Conservation (phyloP, 306 rosid species). For the Lupinus albus region DNA sequence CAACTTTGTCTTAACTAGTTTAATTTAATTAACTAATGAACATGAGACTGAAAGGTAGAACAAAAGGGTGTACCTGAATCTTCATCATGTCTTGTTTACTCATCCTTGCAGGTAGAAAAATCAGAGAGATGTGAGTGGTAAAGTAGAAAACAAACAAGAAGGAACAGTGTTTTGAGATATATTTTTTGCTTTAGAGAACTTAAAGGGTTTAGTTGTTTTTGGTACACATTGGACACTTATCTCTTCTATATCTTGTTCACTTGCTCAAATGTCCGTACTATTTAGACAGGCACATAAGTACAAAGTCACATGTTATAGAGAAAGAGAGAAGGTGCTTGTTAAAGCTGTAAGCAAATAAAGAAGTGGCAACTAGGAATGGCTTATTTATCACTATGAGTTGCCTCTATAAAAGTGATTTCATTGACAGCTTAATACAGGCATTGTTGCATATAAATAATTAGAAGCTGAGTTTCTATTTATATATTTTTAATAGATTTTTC, state of each 20-base stretch:
- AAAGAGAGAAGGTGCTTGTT: constrained; percentile 33
- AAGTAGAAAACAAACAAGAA: constrained; percentile 18
- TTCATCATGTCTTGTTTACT: constrained; percentile 77
- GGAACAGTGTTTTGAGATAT: constrained; percentile 19
- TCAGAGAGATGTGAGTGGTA: constrained; percentile 21
- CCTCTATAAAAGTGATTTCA: constrained; percentile 26
- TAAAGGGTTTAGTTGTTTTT: constrained; percentile 45
- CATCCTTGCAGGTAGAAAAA: constrained; percentile 49
- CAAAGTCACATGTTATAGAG: constrained; percentile 38
- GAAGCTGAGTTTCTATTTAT: neutral
- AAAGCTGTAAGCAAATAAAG: constrained; percentile 42
- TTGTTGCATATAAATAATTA: constrained; percentile 2
- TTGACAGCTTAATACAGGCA: constrained; percentile 29
- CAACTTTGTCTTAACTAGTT: constrained; percentile 14
- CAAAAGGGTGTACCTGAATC: constrained; percentile 64
- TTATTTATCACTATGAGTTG: constrained; percentile 36
- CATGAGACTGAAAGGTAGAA: constrained; percentile 11
- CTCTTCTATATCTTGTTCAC: constrained; percentile 41
- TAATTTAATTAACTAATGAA: neutral
- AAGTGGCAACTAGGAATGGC: constrained; percentile 34
- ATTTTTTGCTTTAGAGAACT: constrained; percentile 32
- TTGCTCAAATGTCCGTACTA: constrained; percentile 49
- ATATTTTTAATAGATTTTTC: neutral
- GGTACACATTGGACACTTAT: constrained; percentile 44
- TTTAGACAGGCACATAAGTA: constrained; percentile 24